Base-by-base conservation (phyloP, 768 basidiomycete species). In the Grammothele lineata region DNA sequence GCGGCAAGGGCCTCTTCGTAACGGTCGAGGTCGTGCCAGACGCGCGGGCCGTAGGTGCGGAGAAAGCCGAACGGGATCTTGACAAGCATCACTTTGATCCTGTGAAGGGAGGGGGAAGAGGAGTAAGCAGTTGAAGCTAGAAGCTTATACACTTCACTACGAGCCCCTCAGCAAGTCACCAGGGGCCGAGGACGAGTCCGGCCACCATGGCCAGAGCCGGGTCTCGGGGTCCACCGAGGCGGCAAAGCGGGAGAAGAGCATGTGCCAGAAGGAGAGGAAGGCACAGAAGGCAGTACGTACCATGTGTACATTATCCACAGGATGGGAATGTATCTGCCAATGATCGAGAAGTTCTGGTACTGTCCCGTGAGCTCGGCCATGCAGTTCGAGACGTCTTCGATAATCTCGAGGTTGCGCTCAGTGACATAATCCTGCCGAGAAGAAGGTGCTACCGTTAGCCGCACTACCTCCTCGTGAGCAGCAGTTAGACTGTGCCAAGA, bases 291-390 rank as follows among this genome's bases (percentile, higher is more conserved):
- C 22, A 24, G 4, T 21, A 45, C 59, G 11, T 34, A 65, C 62
- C 58, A 62, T 0, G 55, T 65, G 22, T 57, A 46, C 15, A 60
- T 33, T 10, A 54, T 57, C 57, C 57, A 63, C 1, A 57, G 37
- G n/a, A 45, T 36, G 2, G 63, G 63, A 30, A 65, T 45, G 32
- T 56, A 60, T 37, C 57, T 56, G 19, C 59, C 59, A 8, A 61
- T 50, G 36, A 51, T 42, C 22, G 57, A 59, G 45, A 57, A 53
- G 53, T 65, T 65, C 49, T 62, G 56, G 48, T 62, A 65, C 27
- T 63, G 61, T 9, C 63, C 63, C 11, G 61, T 63, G 32, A 65
- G 49, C 33, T 55, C 56, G 7, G 63, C 63, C 46, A 65, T 57
- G 32, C 49, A 57, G 30, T 57, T 51, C 14, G 63, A 61, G 18